Evolutionary conservation across 148 eudicot genomes (phyloP).

Genomic region (Tetragonia tetragonoides): DNA sequence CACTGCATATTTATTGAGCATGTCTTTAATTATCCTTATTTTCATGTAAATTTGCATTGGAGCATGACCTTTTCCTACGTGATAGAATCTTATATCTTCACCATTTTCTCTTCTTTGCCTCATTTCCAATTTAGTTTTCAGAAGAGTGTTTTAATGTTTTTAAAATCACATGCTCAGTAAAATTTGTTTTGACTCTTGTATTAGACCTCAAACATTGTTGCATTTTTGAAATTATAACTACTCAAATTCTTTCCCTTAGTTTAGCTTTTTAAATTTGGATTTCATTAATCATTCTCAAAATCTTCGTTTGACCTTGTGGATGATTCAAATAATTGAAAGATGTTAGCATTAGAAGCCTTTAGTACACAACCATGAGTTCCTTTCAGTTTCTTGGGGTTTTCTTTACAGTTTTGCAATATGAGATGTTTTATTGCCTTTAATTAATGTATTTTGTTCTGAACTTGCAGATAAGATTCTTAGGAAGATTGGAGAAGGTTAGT

Average conservation of each 20-base stretch:
- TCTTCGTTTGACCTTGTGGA: background rate
- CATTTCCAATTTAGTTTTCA: background rate
- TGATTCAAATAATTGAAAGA: background rate
- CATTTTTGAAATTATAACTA: background rate
- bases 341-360: background rate
- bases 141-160: background rate
- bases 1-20: constrained; percentile 32
- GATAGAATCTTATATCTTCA: background rate
- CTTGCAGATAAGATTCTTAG: constrained; percentile 65
- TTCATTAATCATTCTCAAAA: background rate
- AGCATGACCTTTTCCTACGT: background rate
- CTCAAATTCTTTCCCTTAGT: background rate
- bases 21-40: constrained; percentile 29
- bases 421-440: background rate
- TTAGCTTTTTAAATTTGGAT: background rate
- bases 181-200: background rate
- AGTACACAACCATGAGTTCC: background rate
- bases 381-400: background rate
- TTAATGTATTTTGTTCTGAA: constrained; percentile 5
- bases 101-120: background rate
- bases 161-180: background rate
- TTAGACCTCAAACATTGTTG: background rate
- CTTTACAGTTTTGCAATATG: background rate
- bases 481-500: constrained; percentile 79
- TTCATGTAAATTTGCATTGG: constrained; percentile 8